These are phyloP conservation scores for Emergomyces pasteurianus DNA, from an alignment of 2,329 filamentous ascomycete genomes.

Conservation along the genomic window DNA sequence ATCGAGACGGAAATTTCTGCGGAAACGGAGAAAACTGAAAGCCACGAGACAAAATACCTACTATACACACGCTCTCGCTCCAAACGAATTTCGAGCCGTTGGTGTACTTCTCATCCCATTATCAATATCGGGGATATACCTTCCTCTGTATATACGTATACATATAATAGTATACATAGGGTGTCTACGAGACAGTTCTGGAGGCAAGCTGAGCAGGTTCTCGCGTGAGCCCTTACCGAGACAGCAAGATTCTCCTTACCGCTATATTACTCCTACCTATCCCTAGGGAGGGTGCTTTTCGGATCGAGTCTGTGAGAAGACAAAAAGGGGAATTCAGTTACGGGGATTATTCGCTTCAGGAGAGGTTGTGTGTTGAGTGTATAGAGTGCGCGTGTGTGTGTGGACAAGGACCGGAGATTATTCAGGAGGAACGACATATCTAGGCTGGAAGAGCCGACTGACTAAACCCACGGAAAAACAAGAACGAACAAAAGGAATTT, in stretches of 20 bases:
- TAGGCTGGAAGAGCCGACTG: not conserved
- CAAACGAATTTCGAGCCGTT: conserved; percentile 14
- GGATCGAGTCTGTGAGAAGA: too few relatives aligned
- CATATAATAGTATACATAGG: not conserved
- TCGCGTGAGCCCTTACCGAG: not conserved
- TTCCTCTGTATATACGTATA: not conserved
- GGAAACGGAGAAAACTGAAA: too few relatives aligned
- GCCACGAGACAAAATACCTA: too few relatives aligned
- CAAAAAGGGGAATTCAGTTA: not conserved
- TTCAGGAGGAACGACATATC: not conserved
- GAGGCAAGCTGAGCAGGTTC: not conserved
- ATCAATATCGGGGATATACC: conserved; percentile 9
- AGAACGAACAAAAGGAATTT: not conserved
- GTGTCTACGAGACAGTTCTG: not conserved
- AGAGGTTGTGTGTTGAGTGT: not conserved
- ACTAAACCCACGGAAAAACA: not conserved
- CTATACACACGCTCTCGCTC: too few relatives aligned
- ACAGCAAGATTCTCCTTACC: not conserved
- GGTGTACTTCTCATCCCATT: not conserved
- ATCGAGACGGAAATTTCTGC: too few relatives aligned
- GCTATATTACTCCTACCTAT: not conserved
- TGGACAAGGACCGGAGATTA: not conserved
- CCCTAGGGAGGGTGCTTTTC: not conserved
- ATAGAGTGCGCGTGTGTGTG: not conserved
- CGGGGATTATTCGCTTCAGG: not conserved